Percentiles rank a stretch among this genome's conserved stretches.
Evolutionary conservation across 805 yeast species (phyloP).

Genomic region (Ogataea thermomethanolica): DNA sequence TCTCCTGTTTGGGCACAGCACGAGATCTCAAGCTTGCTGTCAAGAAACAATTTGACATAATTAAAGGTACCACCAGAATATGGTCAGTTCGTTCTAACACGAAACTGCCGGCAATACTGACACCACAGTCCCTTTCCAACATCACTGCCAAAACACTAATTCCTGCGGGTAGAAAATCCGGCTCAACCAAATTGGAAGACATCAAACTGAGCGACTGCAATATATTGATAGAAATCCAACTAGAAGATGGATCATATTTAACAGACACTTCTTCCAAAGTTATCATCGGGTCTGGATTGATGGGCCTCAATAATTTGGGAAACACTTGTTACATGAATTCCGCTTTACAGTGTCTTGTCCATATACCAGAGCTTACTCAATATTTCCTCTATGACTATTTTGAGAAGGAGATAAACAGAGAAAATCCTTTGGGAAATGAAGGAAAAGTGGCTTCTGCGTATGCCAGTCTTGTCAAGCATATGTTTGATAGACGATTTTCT

Average conservation of each 20-base stretch:
- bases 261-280: slow-evolving; percentile 23
- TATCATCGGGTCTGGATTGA: slow-evolving; percentile 41
- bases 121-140: slow-evolving; percentile 15
- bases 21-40: slow-evolving; percentile 26
- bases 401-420: slow-evolving; percentile 61
- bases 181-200: slow-evolving; percentile 13
- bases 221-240: slow-evolving; percentile 27
- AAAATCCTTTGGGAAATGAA: slow-evolving; percentile 80
- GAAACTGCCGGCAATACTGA: slow-evolving; percentile 19
- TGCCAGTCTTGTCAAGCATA: slow-evolving; percentile 59
- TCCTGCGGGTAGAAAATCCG: slow-evolving; percentile 23
- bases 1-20: slow-evolving; percentile 34
- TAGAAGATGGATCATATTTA: slow-evolving; percentile 24
- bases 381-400: slow-evolving; percentile 67
- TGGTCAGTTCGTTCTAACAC: slow-evolving; percentile 23
- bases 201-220: slow-evolving; percentile 21
- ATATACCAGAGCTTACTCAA: slow-evolving; percentile 75
- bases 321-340: slow-evolving; percentile 95
- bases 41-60: slow-evolving; percentile 20
- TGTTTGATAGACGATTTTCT: slow-evolving; percentile 40
- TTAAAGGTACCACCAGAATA: slow-evolving; percentile 18
- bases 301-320: slow-evolving; percentile 72
- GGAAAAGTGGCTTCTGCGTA: slow-evolving; percentile 81
- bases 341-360: slow-evolving; percentile 84
- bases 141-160: slow-evolving; percentile 20